Evolutionary conservation across 257 asterid species (phyloP).

Genomic region (Galeopsis tetrahit): DNA sequence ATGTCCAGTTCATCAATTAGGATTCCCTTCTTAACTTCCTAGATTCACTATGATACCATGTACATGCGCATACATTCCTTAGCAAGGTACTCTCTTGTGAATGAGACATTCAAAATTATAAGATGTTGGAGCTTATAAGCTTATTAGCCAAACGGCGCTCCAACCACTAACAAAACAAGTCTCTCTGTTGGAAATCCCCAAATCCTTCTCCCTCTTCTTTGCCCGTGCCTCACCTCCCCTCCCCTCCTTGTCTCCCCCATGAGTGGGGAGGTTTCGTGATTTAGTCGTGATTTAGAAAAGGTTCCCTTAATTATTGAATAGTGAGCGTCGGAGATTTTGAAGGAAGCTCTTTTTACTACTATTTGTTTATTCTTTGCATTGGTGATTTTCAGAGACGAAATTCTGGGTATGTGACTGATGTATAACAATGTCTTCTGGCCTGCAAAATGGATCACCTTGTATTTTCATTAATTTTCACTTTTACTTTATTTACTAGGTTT

Average conservation of each 20-base stretch:
- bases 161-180: too few relatives aligned
- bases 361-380: neutral
- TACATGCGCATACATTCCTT: slow-evolving; percentile 14
- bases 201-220: too few relatives aligned
- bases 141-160: too few relatives aligned
- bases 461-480: too few relatives aligned
- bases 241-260: too few relatives aligned
- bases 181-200: too few relatives aligned
- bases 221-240: too few relatives aligned
- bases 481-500: too few relatives aligned
- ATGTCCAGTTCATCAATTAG: slow-evolving; percentile 49
- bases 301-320: too few relatives aligned
- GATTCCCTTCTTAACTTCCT: slow-evolving; percentile 49
- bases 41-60: slow-evolving; percentile 4
- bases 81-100: neutral
- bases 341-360: neutral
- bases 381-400: neutral
- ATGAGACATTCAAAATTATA: neutral
- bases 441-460: neutral
- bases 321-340: too few relatives aligned
- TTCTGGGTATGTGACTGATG: neutral
- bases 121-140: too few relatives aligned
- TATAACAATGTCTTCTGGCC: neutral
- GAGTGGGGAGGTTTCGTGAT: neutral
- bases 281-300: too few relatives aligned